phyloP scores from a whole-genome alignment of 768 basidiomycete genomes.

The Podaxis carcinomalis region DNA sequence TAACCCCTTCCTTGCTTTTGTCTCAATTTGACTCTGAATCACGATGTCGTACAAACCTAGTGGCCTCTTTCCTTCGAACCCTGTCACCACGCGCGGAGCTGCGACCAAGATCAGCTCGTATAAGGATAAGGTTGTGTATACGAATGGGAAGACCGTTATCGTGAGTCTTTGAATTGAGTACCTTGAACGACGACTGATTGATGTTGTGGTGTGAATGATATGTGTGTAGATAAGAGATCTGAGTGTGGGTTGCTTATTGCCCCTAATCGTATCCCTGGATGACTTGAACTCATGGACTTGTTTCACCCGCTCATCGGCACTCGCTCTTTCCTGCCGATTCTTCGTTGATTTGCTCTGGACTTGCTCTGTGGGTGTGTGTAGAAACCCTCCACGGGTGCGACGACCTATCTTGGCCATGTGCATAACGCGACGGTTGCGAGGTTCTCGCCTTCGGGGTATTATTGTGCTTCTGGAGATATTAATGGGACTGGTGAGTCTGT shows the following conservation, averaged over 20 bases:
- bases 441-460: constrained; percentile 90
- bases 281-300: neutral
- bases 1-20: neutral
- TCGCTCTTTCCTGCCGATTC: neutral
- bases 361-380: neutral
- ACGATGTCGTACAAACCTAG: constrained; percentile 38
- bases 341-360: neutral
- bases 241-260: constrained; percentile 43
- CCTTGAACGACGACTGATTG: neutral
- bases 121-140: constrained; percentile 82
- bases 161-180: constrained; percentile 41
- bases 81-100: constrained; percentile 32
- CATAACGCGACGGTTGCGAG: constrained; percentile 86
- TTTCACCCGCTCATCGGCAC: neutral
- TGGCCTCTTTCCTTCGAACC: constrained; percentile 61
- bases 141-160: constrained; percentile 80
- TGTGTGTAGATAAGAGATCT: constrained; percentile 71
- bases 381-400: constrained; percentile 38
- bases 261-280: neutral
- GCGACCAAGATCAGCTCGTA: constrained; percentile 31
- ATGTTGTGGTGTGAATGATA: neutral
- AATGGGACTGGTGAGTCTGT: constrained; percentile 64
- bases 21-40: neutral
- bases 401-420: constrained; percentile 74
- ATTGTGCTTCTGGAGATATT: constrained; percentile 88